phyloP scores from a whole-genome alignment of 2,329 filamentous ascomycete genomes.

The Apiospora phragmitis region DNA sequence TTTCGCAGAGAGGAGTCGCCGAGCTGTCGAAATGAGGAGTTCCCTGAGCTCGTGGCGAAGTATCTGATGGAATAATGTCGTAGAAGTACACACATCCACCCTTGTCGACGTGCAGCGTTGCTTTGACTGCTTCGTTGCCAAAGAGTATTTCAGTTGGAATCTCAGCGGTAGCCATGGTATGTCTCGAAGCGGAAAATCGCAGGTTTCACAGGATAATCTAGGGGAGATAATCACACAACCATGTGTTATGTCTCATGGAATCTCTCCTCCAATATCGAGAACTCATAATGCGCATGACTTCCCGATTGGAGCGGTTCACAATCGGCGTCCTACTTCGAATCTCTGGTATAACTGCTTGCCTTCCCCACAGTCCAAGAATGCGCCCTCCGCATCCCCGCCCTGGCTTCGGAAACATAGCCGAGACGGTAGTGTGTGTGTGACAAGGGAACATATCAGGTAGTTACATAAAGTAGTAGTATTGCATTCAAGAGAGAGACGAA shows the following conservation, averaged over 20 bases:
- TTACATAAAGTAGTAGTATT: not conserved
- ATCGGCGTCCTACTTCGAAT: not conserved
- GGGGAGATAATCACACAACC: not conserved
- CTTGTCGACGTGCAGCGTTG: not conserved
- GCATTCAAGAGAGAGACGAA: fast-evolving
- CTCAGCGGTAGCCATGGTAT: not conserved
- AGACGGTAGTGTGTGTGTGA: not conserved
- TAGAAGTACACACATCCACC: not conserved
- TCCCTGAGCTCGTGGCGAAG: not conserved
- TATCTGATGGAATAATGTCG: not conserved
- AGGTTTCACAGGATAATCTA: not conserved
- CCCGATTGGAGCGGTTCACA: not conserved
- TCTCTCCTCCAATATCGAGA: not conserved
- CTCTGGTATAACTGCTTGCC: not conserved
- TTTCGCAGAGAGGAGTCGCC: not conserved
- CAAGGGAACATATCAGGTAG: not conserved
- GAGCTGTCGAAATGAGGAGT: not conserved
- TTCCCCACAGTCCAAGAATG: not conserved
- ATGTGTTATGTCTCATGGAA: not conserved
- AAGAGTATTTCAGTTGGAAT: not conserved
- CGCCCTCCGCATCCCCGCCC: not conserved
- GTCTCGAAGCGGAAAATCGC: not conserved
- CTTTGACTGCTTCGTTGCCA: not conserved
- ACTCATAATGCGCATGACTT: not conserved
- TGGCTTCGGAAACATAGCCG: not conserved